Evolutionary conservation across 768 basidiomycete genomes (phyloP).

Genomic region (Stropharia rugosoannulata): DNA sequence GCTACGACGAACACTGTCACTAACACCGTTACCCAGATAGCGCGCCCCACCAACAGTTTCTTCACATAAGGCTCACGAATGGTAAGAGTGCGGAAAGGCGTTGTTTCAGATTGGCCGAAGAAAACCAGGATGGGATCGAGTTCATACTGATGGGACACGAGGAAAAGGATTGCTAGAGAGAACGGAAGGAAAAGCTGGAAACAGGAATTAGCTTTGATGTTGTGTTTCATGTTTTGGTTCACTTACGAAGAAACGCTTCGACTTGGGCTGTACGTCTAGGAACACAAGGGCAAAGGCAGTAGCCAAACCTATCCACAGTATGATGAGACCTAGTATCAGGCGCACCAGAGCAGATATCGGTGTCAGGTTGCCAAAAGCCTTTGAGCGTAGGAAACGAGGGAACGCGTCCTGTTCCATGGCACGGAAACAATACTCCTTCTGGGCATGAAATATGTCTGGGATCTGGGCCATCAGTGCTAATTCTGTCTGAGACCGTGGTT

Average conservation of each 20-base stretch:
- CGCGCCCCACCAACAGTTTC: conserved; percentile 85
- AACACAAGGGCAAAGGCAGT: conserved; percentile 91
- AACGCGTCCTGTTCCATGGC: conserved; percentile 96
- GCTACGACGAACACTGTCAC: conserved; percentile 76
- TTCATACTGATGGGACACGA: conserved; percentile 96
- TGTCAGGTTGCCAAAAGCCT: conserved; percentile 98
- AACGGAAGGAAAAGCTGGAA: conserved; percentile 92
- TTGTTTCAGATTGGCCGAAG: conserved; percentile 92
- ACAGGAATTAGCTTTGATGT: conserved; percentile 13
- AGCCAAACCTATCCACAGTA: conserved; percentile 94
- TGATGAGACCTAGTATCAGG: conserved; percentile 79
- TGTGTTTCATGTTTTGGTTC: neutral
- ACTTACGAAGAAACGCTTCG: conserved; percentile 93
- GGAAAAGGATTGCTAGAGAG: conserved; percentile 82
- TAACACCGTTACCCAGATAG: conserved; percentile 86
- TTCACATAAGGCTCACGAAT: conserved; percentile 94
- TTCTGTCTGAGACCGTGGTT: conserved; percentile 71
- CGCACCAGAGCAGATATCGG: conserved; percentile 87
- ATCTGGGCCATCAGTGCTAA: conserved; percentile 79
- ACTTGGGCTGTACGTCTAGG: conserved; percentile 89
- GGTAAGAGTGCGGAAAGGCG: conserved; percentile 90
- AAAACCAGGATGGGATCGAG: conserved; percentile 96
- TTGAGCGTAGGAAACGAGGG: conserved; percentile 91
- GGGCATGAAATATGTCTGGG: conserved; percentile 95
- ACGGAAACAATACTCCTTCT: conserved; percentile 96